A percentile compares a stretch with the other conserved stretches of the same genome.
phyloP scores from a whole-genome alignment of 768 basidiomycete species.

The Suillus discolor region DNA sequence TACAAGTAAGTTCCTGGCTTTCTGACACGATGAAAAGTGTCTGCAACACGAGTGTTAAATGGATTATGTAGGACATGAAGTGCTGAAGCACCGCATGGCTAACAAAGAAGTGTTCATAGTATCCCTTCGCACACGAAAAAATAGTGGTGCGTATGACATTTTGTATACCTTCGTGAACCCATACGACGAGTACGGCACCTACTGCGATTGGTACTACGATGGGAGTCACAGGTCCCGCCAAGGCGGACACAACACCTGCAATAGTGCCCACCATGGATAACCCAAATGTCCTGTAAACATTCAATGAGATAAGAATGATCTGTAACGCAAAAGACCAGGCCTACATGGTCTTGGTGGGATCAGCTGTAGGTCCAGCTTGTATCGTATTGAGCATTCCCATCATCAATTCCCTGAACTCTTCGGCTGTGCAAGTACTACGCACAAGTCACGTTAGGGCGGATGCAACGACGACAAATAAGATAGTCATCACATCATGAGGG shows the following conservation, averaged over 20 bases:
- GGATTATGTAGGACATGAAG: constrained; percentile 28
- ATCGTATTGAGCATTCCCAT: too few species aligned
- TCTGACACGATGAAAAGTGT: constrained; percentile 15
- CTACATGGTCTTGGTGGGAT: too few species aligned
- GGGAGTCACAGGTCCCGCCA: background rate
- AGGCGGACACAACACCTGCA: background rate
- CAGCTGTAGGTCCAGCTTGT: too few species aligned
- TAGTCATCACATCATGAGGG: background rate
- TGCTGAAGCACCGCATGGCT: constrained; percentile 13
- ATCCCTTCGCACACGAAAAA: background rate
- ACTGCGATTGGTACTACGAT: background rate
- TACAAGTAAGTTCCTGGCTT: background rate
- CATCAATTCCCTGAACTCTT: too few species aligned
- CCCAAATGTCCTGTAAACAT: background rate
- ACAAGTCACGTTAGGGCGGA: too few species aligned
- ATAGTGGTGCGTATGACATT: background rate
- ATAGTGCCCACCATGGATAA: background rate
- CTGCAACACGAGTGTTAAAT: constrained; percentile 28
- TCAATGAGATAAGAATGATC: background rate
- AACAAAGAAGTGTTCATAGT: background rate
- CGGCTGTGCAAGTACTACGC: too few species aligned
- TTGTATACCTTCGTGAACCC: constrained; percentile 1
- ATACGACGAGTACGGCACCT: background rate
- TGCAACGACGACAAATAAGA: too few species aligned
- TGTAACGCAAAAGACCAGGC: too few species aligned